Percentiles rank a stretch among this genome's conserved stretches.
These are phyloP conservation scores for Globisporangium splendens DNA, from an alignment of 352 stramenopile species.

Conservation along the genomic window DNA sequence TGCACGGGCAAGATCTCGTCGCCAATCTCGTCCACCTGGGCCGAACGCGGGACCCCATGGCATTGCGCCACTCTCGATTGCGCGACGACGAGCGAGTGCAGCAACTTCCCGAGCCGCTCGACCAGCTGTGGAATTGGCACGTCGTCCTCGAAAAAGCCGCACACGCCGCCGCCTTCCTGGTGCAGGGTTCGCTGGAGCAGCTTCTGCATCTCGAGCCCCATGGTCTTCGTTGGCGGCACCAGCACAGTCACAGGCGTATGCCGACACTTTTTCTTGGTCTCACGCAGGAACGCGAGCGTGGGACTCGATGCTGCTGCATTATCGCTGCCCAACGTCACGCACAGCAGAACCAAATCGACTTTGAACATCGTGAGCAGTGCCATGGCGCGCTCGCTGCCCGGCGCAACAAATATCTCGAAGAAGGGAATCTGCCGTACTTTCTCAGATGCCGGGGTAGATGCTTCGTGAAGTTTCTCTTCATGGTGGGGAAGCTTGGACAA, in stretches of 20 bases:
- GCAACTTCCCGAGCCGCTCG: slow-evolving; percentile 42
- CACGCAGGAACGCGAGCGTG: slow-evolving; percentile 45
- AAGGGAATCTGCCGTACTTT: slow-evolving; percentile 21
- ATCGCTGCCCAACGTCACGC: slow-evolving; percentile 49
- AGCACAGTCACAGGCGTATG: slow-evolving; percentile 50
- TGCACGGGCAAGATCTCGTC: slow-evolving; percentile 29
- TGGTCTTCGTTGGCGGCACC: slow-evolving; percentile 18
- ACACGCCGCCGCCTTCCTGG: slow-evolving; percentile 32
- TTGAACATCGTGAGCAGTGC: slow-evolving; percentile 60
- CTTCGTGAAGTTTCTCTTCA: background rate
- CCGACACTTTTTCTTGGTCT: slow-evolving; percentile 59
- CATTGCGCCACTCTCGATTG: slow-evolving; percentile 48
- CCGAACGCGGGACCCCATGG: slow-evolving; percentile 16
- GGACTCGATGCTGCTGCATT: slow-evolving; percentile 46
- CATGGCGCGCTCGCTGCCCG: slow-evolving; percentile 59
- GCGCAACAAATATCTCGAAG: slow-evolving; percentile 67
- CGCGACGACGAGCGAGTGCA: slow-evolving; percentile 52
- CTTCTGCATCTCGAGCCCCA: slow-evolving; percentile 33
- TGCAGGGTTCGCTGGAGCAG: slow-evolving; percentile 44
- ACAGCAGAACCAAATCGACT: slow-evolving; percentile 56
- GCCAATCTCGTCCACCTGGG: slow-evolving; percentile 11
- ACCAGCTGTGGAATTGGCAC: slow-evolving; percentile 31
- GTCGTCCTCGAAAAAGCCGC: slow-evolving; percentile 59
- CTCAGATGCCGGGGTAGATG: background rate
- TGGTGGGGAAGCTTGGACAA: background rate